Conservation (phyloP, 2,329 filamentous ascomycete genomes). For the Pyrenophora teres region DNA sequence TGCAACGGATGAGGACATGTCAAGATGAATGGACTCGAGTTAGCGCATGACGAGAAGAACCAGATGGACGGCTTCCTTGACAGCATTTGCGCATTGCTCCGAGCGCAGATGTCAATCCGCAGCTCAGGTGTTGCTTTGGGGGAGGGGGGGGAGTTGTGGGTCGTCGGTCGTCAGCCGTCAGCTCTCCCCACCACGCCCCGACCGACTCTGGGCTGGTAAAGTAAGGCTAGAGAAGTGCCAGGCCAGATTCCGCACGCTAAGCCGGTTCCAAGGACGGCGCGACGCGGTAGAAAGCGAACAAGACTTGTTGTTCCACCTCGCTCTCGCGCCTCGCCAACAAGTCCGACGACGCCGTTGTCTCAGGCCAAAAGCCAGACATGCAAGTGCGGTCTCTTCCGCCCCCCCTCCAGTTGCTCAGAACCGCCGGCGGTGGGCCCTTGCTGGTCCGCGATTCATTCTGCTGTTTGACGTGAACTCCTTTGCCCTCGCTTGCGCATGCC, state of each 20-base stretch:
- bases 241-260: slow-evolving; percentile 6
- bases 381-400: slow-evolving; percentile 21
- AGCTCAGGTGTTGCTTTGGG: slow-evolving; percentile 4
- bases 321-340: neutral
- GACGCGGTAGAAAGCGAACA: neutral
- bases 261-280: neutral
- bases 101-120: slow-evolving; percentile 28
- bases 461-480: slow-evolving; percentile 29
- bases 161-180: slow-evolving; percentile 1
- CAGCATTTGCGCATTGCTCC: slow-evolving; percentile 43
- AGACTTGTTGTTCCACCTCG: neutral
- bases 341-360: slow-evolving; percentile 22
- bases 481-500: slow-evolving; percentile 28
- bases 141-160: no score
- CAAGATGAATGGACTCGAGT: slow-evolving; percentile 18
- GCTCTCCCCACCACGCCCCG: no score
- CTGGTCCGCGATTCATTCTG: slow-evolving; percentile 12
- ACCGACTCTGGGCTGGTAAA: no score
- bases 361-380: slow-evolving; percentile 19
- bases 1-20: slow-evolving; percentile 17
- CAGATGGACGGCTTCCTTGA: slow-evolving; percentile 33
- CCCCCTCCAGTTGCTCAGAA: slow-evolving; percentile 15
- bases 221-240: no score
- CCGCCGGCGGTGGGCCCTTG: slow-evolving; percentile 2
- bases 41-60: slow-evolving; percentile 27